phyloP scores from a whole-genome alignment of 1,139 yeast species.

The Petasospora fabianii region DNA sequence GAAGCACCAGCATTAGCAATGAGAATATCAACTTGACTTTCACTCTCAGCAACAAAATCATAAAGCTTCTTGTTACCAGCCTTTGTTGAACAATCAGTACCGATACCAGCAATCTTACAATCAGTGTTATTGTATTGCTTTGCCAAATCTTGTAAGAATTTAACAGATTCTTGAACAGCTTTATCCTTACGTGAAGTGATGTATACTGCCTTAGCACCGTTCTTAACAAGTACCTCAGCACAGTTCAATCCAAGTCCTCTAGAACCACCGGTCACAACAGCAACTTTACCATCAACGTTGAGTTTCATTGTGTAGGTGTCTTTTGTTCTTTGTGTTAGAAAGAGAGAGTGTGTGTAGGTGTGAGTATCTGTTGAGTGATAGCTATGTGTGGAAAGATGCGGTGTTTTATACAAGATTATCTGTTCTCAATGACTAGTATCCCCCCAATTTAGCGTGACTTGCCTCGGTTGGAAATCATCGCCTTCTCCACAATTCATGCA shows the following conservation, averaged over 20 bases:
- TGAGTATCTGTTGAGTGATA: neutral
- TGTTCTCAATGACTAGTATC: neutral
- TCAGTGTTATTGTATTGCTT: slow-evolving; percentile 38
- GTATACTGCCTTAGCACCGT: slow-evolving; percentile 62
- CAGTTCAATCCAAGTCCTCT: slow-evolving; percentile 70
- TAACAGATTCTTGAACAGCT: slow-evolving; percentile 62
- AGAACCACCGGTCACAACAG: slow-evolving; percentile 77
- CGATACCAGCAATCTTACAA: slow-evolving; percentile 49
- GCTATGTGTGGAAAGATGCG: neutral
- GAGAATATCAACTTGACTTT: slow-evolving; percentile 51
- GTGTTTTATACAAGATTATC: neutral
- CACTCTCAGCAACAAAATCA: slow-evolving; percentile 40
- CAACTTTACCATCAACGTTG: slow-evolving; percentile 60
- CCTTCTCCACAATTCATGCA: slow-evolving; percentile 1
- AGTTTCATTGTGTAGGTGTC: slow-evolving; percentile 20
- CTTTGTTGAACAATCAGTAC: slow-evolving; percentile 58
- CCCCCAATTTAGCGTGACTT: slow-evolving; percentile 1
- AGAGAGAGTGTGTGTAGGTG: too few species aligned
- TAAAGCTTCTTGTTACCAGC: slow-evolving; percentile 47
- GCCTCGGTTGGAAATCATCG: slow-evolving; percentile 5
- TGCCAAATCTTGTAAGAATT: slow-evolving; percentile 45
- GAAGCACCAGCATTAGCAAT: slow-evolving; percentile 80
- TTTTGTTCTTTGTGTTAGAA: neutral
- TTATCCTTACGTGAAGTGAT: slow-evolving; percentile 63
- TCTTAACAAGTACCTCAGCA: slow-evolving; percentile 61